Conservation (phyloP, 495 filamentous ascomycete genomes). For the Hyaloscypha hepaticicola region DNA sequence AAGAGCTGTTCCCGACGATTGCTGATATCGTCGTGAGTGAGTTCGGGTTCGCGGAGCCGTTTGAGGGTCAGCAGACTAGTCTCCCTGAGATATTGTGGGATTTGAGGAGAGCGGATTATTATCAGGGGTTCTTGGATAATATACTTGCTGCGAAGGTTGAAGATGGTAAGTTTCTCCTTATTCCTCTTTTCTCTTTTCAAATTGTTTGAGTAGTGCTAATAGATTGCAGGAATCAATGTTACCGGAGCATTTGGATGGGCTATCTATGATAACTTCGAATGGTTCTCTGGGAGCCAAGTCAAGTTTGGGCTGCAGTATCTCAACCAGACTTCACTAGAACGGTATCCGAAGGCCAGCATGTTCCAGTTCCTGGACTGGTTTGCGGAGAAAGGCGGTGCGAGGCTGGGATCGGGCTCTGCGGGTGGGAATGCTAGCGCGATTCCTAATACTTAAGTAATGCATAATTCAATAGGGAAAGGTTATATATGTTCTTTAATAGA, state of each 20-base stretch:
- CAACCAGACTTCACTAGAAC: constrained; percentile 39
- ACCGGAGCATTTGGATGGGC: constrained; percentile 45
- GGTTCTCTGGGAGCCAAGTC: constrained; percentile 35
- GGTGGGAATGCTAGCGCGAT: constrained; percentile 1
- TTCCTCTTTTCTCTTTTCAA: not conserved
- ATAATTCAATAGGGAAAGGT: too few relatives aligned
- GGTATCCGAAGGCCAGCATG: constrained; percentile 43
- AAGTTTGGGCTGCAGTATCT: constrained; percentile 46
- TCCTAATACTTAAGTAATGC: not conserved
- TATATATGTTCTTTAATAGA: too few relatives aligned
- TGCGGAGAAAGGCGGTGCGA: constrained; percentile 28
- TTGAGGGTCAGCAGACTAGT: constrained; percentile 38
- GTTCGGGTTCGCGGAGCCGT: constrained; percentile 48
- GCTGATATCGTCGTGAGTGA: constrained; percentile 43
- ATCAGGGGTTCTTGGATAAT: constrained; percentile 42
- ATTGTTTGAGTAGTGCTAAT: not conserved
- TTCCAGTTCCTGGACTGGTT: constrained; percentile 48
- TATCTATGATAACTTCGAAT: constrained; percentile 46
- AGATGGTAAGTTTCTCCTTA: constrained; percentile 29
- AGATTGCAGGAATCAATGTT: constrained; percentile 35
- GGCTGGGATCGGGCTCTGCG: not conserved
- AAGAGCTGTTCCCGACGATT: constrained; percentile 43
- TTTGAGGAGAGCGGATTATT: constrained; percentile 39
- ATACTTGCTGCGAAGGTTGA: constrained; percentile 36
- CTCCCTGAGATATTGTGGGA: constrained; percentile 39